Evolutionary conservation across 2,329 filamentous ascomycete species (phyloP), one percentile per base, ranked within the genome.

Genomic region (Alternaria gansuensis): DNA sequence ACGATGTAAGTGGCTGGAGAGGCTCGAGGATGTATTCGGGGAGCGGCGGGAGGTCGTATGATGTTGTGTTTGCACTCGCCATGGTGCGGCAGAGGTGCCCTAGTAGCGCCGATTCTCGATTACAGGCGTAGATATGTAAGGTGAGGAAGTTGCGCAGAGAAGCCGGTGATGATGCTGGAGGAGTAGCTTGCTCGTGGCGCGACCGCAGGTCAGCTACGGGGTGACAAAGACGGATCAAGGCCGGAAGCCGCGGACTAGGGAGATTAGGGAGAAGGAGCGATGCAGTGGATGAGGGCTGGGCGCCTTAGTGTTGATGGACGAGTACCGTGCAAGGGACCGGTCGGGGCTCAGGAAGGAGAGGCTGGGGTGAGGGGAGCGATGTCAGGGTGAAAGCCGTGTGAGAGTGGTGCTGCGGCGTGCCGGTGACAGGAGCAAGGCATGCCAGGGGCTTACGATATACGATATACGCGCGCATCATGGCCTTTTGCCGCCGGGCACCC

Each of bases 11-110:
- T 56, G 92, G 87, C 62, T 88, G 84, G 44, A 90, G 87, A 8
- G 88, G 87, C 64, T 82, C 82, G 56, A 95, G 82, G 24, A 87
- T 87, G 82, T 96, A 97, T n/a, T 85, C 79, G 48, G 95, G 94
- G 43, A 98, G 88, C 51, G 93, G 91, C 68, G 94, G 93, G 52
- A 98, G 85, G 72, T 88, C 87, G 79, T 83, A 83, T 64, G 81
- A 76, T 40, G 76, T 71, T 17, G 51, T 65, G 54, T 80, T 78
- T 66, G 85, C 88, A 73, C 78, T 73, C 62, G 74, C 70, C 76
- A 78, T 78, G 60, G 31, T 67, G 68, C 55, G 60, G 65, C 68
- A 65, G 37, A 59, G 51, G 14, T 21, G 53, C 43, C 41, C 44
- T 52, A 44, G 43, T 37, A 24, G n/a, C 45, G 44, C 49, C 45